Conservation (phyloP, 331 rosid genomes). For the Erythrophleum ivorense region DNA sequence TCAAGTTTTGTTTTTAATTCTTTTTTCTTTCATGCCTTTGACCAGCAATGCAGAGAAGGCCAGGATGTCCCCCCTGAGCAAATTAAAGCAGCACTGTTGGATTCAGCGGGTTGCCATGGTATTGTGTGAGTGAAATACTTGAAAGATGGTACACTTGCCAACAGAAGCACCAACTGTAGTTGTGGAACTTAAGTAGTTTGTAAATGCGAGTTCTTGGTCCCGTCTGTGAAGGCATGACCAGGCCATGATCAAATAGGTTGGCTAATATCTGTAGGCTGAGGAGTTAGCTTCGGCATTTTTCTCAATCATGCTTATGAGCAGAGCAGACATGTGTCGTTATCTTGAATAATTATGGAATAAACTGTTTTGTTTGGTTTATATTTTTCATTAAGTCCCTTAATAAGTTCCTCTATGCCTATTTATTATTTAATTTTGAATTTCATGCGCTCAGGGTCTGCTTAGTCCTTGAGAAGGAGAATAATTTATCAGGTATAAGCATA, state of each 20-base stretch:
- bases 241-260: constrained; percentile 45
- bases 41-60: constrained; percentile 93
- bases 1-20: constrained; percentile 30
- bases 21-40: constrained; percentile 25
- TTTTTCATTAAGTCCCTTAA: neutral
- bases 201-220: constrained; percentile 42
- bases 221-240: constrained; percentile 30
- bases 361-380: constrained; percentile 18
- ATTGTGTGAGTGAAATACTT: constrained; percentile 49
- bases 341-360: constrained; percentile 34
- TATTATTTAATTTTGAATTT: neutral
- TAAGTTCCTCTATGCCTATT: neutral
- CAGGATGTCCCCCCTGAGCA: constrained; percentile 86
- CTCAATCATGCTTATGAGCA: constrained; percentile 31
- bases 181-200: constrained; percentile 42
- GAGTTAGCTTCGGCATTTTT: constrained; percentile 25
- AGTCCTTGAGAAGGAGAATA: neutral
- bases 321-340: constrained; percentile 32
- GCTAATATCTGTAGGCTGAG: constrained; percentile 41
- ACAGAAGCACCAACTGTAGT: constrained; percentile 42
- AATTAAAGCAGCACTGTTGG: constrained; percentile 83
- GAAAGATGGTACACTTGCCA: constrained; percentile 28
- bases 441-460: neutral
- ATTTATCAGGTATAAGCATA: neutral
- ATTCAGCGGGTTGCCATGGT: constrained; percentile 78